Percentiles rank a stretch among this genome's conserved stretches.
Evolutionary conservation across 179 eudicot genomes (phyloP).

Genomic region (Carnegiea gigantea): DNA sequence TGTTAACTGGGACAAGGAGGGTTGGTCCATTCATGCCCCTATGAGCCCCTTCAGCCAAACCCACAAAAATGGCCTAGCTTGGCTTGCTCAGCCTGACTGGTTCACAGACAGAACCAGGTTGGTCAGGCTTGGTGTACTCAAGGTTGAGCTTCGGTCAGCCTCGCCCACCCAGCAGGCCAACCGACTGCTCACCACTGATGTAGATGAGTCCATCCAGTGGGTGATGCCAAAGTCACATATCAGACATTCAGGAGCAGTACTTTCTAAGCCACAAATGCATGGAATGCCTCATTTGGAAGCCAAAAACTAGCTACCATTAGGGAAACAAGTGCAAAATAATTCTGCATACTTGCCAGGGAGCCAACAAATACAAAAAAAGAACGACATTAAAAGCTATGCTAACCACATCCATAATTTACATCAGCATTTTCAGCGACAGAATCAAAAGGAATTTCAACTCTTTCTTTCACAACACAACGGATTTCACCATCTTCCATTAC

Average conservation of each 20-base stretch:
- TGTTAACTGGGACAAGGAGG: too few species aligned
- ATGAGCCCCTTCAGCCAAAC: background rate
- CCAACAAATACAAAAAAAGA: slow-evolving; percentile 8
- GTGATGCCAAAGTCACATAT: background rate
- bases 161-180: too few species aligned
- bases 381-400: slow-evolving; percentile 6
- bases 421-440: slow-evolving; percentile 55
- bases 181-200: too few species aligned
- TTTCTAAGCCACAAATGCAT: background rate
- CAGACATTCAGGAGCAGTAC: background rate
- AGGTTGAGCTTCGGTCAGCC: too few species aligned
- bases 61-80: too few species aligned
- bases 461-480: slow-evolving; percentile 84
- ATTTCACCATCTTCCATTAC: slow-evolving; percentile 66
- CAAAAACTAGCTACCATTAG: slow-evolving; percentile 9
- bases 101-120: too few species aligned
- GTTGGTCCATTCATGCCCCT: too few species aligned
- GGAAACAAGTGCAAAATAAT: slow-evolving; percentile 10
- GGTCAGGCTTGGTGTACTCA: too few species aligned
- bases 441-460: slow-evolving; percentile 91
- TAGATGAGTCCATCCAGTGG: background rate
- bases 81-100: too few species aligned
- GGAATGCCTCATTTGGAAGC: slow-evolving; percentile 1
- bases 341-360: slow-evolving; percentile 24
- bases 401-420: slow-evolving; percentile 92